Evolutionary conservation across 2,329 filamentous ascomycete genomes (phyloP), one percentile per base, ranked within the genome.

Genomic region (Xylaria sp.): DNA sequence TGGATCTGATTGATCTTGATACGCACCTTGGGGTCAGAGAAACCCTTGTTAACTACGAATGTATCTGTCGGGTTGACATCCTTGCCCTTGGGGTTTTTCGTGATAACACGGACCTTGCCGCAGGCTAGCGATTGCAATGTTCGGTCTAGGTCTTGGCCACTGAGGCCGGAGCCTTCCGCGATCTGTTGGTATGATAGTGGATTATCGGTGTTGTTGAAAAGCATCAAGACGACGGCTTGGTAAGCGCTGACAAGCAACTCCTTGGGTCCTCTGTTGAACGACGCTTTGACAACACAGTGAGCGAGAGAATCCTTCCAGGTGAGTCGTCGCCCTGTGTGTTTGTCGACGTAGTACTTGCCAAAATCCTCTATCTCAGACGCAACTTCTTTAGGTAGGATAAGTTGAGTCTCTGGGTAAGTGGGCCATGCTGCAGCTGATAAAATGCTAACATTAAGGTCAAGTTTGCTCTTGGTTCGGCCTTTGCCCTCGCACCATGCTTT

Each of bases 1-100:
- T 99, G 96, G 74, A 99, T 96, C 81, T 98, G 95, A 82, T 98
- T 99, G 84, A 99, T 98, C 84, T 99, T 99, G 82, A 99, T 90
- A 65, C 94, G 90, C 80, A 93, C 92, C 80, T 96, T 97, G 21
- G 90, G 86, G 77, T 98, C 92, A 2, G 83, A 83, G 80, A 99
- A 99, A 17, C 79, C 79, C 53, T 86, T 81, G 82, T 98, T 98
- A 76, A 97, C 90, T 0, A 88, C 89, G 76, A 99, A 99, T 0
- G 90, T 92, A 81, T 99, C 97, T 0, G 88, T 93, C 0, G 84
- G 77, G 67, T 87, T 86, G 72, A 99, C 89, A 0, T 99, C 94
- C 63, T 90, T 89, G 61, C 93, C 91, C 79, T 93, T 94, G 42
- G 96, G 96, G 69, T 91, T 88, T 81, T 99, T 99, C 51, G 83